Evolutionary conservation across 768 basidiomycete species (phyloP), one percentile per base, ranked within the genome.

Genomic region (Dacryopinax primogenitus): DNA sequence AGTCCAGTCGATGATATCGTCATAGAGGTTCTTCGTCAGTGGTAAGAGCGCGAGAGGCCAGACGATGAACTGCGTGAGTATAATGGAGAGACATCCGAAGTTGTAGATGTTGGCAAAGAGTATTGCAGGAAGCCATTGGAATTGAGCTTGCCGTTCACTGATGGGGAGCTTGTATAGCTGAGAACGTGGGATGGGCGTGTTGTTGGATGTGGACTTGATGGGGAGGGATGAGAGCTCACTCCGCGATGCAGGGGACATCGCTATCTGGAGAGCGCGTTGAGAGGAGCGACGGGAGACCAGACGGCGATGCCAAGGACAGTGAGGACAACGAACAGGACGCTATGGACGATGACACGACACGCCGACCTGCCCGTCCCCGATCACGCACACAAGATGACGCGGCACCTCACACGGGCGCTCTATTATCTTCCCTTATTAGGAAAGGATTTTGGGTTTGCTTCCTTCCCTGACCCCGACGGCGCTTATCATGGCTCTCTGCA

Each of bases 41-140:
- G 7, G 28, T 58, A 32, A 41, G 26, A 30, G 30, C 13, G 18
- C 23, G 62, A 66, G 36, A 0, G 64, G 64, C 36, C 66, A 37
- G 34, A 39, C 35, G 33, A 63, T 1, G 51, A 69, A 65, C 64
- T 69, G 69, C 41, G 63, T 64, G 1, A 36, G 11, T 65, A 66
- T 62, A 16, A 63, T 39, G 36, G 21, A 16, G 45, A 68, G 1
- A 41, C 63, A n/a, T 23, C 33, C 23, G 23, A 18, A 0, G n/a
- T 41, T 26, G 64, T 68, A 69, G 23, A 45, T 7, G 32, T 23
- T 0, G 32, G 47, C 61, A 64, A 69, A 69, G 36, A 32, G 1
- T 26, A 64, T 32, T 4, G 62, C 36, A 21, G 33, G 30, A 16
- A 33, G 33, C 33, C 34, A 63, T 12, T 30, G 18, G 18, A 26